A percentile compares a stretch with the other conserved stretches of the same genome.
phyloP scores from a whole-genome alignment of 225 moss, liverwort and hornwort species.

The Polytrichum formosum region DNA sequence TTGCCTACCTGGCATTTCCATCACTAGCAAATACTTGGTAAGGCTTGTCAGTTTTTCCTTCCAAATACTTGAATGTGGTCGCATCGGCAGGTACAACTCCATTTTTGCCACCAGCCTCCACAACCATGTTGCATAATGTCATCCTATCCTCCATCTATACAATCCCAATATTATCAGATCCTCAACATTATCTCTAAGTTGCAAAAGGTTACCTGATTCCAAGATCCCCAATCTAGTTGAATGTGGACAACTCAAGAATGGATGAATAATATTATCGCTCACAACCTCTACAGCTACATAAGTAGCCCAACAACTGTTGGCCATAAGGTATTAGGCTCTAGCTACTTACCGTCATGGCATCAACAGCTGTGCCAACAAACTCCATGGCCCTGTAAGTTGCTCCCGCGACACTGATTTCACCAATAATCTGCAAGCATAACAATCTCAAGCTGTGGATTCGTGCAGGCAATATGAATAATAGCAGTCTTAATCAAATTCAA shows the following conservation, averaged over 20 bases:
- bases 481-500: no score
- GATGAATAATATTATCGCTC: no score
- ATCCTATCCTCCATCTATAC: constrained; percentile 98
- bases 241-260: no score
- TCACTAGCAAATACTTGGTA: constrained; percentile 74
- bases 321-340: not conserved
- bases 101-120: constrained; percentile 97
- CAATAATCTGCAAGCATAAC: constrained; percentile 74
- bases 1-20: constrained; percentile 65
- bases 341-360: constrained; percentile 76
- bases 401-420: constrained; percentile 94
- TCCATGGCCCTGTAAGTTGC: constrained; percentile 99
- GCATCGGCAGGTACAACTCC: constrained; percentile 94
- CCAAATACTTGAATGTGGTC: constrained; percentile 81
- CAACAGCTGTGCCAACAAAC: constrained; percentile 86
- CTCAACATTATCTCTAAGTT: no score
- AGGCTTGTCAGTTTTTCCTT: constrained; percentile 79
- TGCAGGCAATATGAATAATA: no score
- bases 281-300: no score
- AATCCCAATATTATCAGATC: not conserved
- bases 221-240: no score
- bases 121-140: constrained; percentile 97
- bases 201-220: no score
- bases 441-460: not conserved
- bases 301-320: no score